Conservation (phyloP, 306 rosid genomes). For the Casuarina cunninghamiana region DNA sequence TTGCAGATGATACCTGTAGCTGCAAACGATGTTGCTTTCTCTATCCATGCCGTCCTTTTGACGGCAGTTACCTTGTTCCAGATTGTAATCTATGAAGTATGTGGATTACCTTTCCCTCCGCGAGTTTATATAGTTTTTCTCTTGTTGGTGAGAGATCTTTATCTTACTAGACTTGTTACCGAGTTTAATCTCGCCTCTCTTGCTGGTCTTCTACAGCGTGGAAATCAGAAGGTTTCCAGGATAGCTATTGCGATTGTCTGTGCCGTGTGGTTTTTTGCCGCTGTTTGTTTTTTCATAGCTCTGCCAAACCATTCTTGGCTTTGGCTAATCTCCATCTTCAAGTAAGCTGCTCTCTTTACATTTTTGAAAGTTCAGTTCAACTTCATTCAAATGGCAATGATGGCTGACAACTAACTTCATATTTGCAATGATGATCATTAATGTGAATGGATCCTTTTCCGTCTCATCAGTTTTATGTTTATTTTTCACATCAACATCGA, state of each 20-base stretch:
- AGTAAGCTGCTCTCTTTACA: slow-evolving; percentile 42
- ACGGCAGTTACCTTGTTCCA: slow-evolving; percentile 71
- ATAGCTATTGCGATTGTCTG: slow-evolving; percentile 47
- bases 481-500: neutral
- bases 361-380: slow-evolving; percentile 1
- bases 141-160: neutral
- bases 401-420: neutral
- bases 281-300: slow-evolving; percentile 70
- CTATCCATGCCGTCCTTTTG: slow-evolving; percentile 77
- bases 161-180: slow-evolving; percentile 7
- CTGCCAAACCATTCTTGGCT: slow-evolving; percentile 79
- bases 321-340: slow-evolving; percentile 77
- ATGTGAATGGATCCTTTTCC: neutral
- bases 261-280: slow-evolving; percentile 66
- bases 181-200: neutral
- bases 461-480: neutral
- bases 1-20: slow-evolving; percentile 98
- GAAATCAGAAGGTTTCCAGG: slow-evolving; percentile 73
- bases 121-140: neutral
- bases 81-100: slow-evolving; percentile 72
- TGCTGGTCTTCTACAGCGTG: slow-evolving; percentile 56
- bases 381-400: neutral
- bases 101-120: slow-evolving; percentile 20
- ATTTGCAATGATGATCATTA: neutral
- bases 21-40: slow-evolving; percentile 91